Evolutionary conservation across 2,329 filamentous ascomycete genomes (phyloP).

Genomic region (Fusarium oligoseptatum): DNA sequence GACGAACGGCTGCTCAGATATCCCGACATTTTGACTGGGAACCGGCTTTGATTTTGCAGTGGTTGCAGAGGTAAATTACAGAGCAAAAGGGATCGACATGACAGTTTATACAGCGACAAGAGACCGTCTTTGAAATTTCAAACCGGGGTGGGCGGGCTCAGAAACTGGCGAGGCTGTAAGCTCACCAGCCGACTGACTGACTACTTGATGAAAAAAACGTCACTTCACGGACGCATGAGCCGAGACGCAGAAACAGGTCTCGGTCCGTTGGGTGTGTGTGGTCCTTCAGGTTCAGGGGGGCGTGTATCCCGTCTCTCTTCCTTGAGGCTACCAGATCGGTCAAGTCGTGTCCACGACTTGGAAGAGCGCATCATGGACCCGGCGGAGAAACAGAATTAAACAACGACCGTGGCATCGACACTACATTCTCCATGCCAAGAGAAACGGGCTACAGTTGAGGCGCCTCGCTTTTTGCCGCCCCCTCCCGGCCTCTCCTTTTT

Average conservation of each 20-base stretch:
- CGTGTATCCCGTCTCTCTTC: not conserved
- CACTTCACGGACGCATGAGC: constrained; percentile 1
- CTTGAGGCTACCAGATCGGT: not conserved
- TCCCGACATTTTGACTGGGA: not conserved
- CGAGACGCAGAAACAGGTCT: not conserved
- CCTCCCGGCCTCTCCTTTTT: constrained; percentile 1
- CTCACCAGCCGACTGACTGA: not conserved
- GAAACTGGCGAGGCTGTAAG: not conserved
- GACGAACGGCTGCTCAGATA: not conserved
- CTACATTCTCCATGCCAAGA: not conserved
- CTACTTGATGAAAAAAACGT: not conserved
- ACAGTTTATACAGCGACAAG: not conserved
- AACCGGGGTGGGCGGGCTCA: not conserved
- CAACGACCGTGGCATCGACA: not conserved
- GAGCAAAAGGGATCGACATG: constrained; percentile 2
- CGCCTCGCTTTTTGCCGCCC: not conserved
- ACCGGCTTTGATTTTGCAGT: not conserved
- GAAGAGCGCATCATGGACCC: not conserved
- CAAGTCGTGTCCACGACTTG: not conserved
- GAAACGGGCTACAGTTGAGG: not conserved
- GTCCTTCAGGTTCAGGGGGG: not conserved
- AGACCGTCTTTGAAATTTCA: not conserved
- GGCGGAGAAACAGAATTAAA: not conserved
- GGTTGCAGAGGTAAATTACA: not conserved
- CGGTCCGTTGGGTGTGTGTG: not conserved